Percentiles rank a stretch among this genome's conserved stretches.
Evolutionary conservation across 2,329 filamentous ascomycete species (phyloP).

Genomic region (Phaeoacremonium minimum): DNA sequence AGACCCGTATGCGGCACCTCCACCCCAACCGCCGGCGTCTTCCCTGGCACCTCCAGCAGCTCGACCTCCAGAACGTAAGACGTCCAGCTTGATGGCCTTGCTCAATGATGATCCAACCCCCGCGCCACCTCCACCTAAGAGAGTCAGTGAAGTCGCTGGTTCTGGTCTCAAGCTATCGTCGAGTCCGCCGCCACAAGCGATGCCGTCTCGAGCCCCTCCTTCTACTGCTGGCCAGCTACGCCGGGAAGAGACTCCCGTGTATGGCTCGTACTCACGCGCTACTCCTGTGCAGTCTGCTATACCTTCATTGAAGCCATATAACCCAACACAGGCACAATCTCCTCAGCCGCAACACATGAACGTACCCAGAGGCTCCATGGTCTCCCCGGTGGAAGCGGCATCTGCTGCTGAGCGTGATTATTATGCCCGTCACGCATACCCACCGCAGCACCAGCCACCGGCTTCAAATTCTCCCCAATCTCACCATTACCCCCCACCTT

Average conservation of each 20-base stretch:
- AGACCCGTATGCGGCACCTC: constrained; percentile 12
- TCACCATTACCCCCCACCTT: constrained; percentile 16
- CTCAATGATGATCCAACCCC: constrained; percentile 53
- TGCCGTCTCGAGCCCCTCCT: constrained; percentile 35
- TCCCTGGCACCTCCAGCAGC: constrained; percentile 20
- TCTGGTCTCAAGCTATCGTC: constrained; percentile 35
- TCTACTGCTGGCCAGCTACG: constrained; percentile 39
- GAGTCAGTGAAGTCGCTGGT: constrained; percentile 41
- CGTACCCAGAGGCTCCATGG: constrained; percentile 38
- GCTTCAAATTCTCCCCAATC: constrained; percentile 22
- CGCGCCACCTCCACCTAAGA: constrained; percentile 39
- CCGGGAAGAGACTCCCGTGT: constrained; percentile 40
- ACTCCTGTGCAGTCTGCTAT: constrained; percentile 38
- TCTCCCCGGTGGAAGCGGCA: constrained; percentile 31
- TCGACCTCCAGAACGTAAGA: constrained; percentile 49
- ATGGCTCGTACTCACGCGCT: constrained; percentile 40
- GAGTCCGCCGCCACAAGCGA: constrained; percentile 44
- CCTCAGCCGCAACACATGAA: constrained; percentile 44
- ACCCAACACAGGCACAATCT: constrained; percentile 38
- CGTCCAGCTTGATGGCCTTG: constrained; percentile 58
- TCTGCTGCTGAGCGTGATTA: constrained; percentile 40
- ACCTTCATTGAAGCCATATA: constrained; percentile 48
- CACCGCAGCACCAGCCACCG: constrained; percentile 21
- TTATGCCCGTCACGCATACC: constrained; percentile 33
- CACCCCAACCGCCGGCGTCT: not conserved